A percentile compares a stretch with the other conserved stretches of the same genome.
These are phyloP conservation scores for Ascomycota sp. DNA, from an alignment of 2,329 filamentous ascomycete genomes.

Conservation along the genomic window DNA sequence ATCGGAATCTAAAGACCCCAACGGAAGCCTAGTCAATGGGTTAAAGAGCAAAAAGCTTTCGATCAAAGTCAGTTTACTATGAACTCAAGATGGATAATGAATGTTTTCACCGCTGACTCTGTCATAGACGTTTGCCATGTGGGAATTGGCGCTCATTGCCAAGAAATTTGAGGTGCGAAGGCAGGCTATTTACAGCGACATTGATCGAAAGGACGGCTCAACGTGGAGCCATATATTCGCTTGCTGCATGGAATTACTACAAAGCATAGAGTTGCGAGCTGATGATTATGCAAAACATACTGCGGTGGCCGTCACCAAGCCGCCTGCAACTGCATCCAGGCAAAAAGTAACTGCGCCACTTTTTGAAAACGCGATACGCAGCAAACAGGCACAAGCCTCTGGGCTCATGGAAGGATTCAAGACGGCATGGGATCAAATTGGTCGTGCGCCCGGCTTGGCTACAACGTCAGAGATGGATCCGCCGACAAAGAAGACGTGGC, in stretches of 20 bases:
- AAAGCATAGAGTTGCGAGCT: slow-evolving; percentile 46
- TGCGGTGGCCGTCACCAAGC: slow-evolving; percentile 11
- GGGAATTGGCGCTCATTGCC: slow-evolving; percentile 71
- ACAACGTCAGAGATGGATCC: slow-evolving; percentile 28
- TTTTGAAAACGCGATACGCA: slow-evolving; percentile 24
- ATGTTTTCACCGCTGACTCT: slow-evolving; percentile 4
- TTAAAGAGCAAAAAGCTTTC: slow-evolving; percentile 66
- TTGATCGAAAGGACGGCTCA: slow-evolving; percentile 60
- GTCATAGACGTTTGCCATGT: slow-evolving; percentile 61
- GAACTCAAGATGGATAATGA: neutral
- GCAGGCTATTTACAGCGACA: slow-evolving; percentile 67
- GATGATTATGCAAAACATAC: slow-evolving; percentile 33
- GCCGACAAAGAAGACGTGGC: slow-evolving; percentile 26
- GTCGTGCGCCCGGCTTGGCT: slow-evolving; percentile 25
- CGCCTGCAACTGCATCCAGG: slow-evolving; percentile 11
- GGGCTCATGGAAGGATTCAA: slow-evolving; percentile 23
- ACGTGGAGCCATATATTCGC: slow-evolving; percentile 64
- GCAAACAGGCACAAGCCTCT: slow-evolving; percentile 14
- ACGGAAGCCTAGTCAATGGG: slow-evolving; percentile 70
- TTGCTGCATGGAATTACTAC: slow-evolving; percentile 49
- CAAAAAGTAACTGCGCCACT: slow-evolving; percentile 19
- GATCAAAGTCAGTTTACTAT: slow-evolving; percentile 33
- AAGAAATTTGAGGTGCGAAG: slow-evolving; percentile 54
- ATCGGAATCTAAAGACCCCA: slow-evolving; percentile 71
- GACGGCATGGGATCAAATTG: slow-evolving; percentile 21